A percentile compares a stretch with the other conserved stretches of the same genome.
Conservation (phyloP, 2,329 filamentous ascomycete genomes). For the Pseudonectria buxi region DNA sequence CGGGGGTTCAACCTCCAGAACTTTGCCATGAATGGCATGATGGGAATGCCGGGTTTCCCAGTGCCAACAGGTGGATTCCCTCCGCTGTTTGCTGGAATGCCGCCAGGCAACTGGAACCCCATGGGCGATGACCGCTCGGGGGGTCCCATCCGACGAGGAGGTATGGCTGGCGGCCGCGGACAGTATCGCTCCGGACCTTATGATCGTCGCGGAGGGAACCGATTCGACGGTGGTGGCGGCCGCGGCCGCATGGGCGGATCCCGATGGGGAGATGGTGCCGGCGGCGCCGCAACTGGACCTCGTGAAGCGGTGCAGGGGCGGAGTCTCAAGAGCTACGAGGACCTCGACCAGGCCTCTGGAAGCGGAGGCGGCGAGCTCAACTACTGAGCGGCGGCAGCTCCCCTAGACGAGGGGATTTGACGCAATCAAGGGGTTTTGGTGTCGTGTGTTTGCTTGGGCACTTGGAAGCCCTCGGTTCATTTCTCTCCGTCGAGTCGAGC, state of each 20-base stretch:
- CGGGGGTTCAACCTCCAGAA: slow-evolving; percentile 84
- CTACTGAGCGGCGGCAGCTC: slow-evolving; percentile 57
- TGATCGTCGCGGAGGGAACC: slow-evolving; percentile 58
- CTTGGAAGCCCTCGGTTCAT: too few relatives aligned
- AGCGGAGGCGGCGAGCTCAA: slow-evolving; percentile 78
- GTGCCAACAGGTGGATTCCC: slow-evolving; percentile 41
- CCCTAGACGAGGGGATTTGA: not conserved
- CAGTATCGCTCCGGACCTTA: slow-evolving; percentile 66
- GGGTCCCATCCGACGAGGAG: slow-evolving; percentile 65
- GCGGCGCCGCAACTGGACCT: slow-evolving; percentile 72
- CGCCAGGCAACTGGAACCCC: slow-evolving; percentile 44
- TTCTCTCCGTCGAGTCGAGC: too few relatives aligned
- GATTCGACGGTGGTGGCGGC: slow-evolving; percentile 42
- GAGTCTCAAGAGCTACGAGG: slow-evolving; percentile 94
- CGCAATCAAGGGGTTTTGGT: not conserved
- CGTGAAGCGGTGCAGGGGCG: slow-evolving; percentile 87
- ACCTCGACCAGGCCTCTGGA: slow-evolving; percentile 78
- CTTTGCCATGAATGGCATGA: slow-evolving; percentile 54
- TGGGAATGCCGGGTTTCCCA: slow-evolving; percentile 55
- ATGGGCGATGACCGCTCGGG: slow-evolving; percentile 51
- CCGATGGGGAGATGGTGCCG: slow-evolving; percentile 69
- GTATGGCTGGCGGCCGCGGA: slow-evolving; percentile 42
- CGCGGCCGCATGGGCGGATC: slow-evolving; percentile 46
- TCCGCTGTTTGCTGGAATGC: slow-evolving; percentile 49
- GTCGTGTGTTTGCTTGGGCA: not conserved